Evolutionary conservation across 2,329 filamentous ascomycete species (phyloP).

Genomic region (Neoscytalidium dimidiatum): DNA sequence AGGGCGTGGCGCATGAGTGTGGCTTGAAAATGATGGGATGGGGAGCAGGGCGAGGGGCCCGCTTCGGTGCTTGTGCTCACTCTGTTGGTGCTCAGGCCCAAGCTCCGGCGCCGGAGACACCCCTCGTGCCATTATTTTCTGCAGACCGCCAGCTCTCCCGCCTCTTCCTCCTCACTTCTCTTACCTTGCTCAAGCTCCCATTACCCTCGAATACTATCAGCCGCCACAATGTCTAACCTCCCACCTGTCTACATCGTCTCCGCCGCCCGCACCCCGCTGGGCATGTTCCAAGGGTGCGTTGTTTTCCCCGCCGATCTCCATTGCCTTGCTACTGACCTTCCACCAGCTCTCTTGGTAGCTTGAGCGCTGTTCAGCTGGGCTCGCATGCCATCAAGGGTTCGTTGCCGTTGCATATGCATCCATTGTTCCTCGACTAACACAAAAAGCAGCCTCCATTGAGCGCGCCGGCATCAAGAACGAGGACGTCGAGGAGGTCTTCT

Average conservation of each 20-base stretch:
- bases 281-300: slow-evolving; percentile 87
- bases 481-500: slow-evolving; percentile 94
- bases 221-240: slow-evolving; percentile 67
- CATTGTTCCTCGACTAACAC: slow-evolving; percentile 24
- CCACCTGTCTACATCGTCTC: slow-evolving; percentile 96
- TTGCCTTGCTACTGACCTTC: slow-evolving; percentile 10
- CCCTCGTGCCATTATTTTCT: slow-evolving; percentile 17
- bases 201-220: not conserved
- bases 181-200: not conserved
- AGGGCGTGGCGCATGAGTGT: not conserved
- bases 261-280: slow-evolving; percentile 84
- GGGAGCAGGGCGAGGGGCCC: slow-evolving; percentile 11
- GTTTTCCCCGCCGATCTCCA: not conserved
- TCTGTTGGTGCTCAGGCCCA: slow-evolving; percentile 11
- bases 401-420: slow-evolving; percentile 27
- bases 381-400: slow-evolving; percentile 89
- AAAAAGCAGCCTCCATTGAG: slow-evolving; percentile 68
- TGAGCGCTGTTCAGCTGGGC: slow-evolving; percentile 84
- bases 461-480: slow-evolving; percentile 84
- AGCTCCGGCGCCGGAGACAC: slow-evolving; percentile 14
- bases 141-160: slow-evolving; percentile 17
- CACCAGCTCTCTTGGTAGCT: slow-evolving; percentile 78
- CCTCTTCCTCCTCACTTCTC: slow-evolving; percentile 12
- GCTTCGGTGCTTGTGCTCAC: not conserved
- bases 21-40: not conserved